Conservation (phyloP, 1,284 basidiomycete species). For the Phellinidium pouzarii region DNA sequence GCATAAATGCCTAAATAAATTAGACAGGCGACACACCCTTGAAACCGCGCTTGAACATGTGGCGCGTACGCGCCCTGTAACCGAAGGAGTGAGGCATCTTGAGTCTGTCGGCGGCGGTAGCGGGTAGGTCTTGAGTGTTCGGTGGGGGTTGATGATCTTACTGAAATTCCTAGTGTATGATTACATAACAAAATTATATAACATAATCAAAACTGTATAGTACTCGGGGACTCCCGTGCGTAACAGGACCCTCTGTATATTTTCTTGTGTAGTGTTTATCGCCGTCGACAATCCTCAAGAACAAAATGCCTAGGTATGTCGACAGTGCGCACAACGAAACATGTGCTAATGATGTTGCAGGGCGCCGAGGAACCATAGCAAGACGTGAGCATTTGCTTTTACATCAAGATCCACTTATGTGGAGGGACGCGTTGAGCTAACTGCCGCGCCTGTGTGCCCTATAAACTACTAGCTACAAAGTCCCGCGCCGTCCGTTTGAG, state of each 20-base stretch:
- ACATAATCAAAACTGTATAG: constrained; percentile 19
- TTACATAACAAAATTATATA: background rate
- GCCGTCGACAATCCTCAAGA: constrained; percentile 40
- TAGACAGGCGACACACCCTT: constrained; percentile 57
- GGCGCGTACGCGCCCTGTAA: constrained; percentile 99
- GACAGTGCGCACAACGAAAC: constrained; percentile 17
- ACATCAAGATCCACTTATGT: constrained; percentile 62
- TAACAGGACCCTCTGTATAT: background rate
- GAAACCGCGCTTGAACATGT: constrained; percentile 99
- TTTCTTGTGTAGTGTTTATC: constrained; percentile 1
- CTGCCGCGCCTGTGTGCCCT: constrained; percentile 49
- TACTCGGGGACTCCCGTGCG: constrained; percentile 1
- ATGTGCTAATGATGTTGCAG: constrained; percentile 42
- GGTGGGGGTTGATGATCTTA: background rate
- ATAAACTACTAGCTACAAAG: constrained; percentile 80
- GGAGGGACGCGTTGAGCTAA: constrained; percentile 59
- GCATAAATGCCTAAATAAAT: constrained; percentile 15
- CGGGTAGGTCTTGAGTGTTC: constrained; percentile 27
- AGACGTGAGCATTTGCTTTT: constrained; percentile 67
- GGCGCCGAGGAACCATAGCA: constrained; percentile 83
- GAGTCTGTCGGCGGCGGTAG: constrained; percentile 49
- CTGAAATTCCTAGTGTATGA: constrained; percentile 3
- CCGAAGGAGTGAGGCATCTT: constrained; percentile 99
- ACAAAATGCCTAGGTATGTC: constrained; percentile 72
- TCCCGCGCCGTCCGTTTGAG: constrained; percentile 96